Percentiles rank a stretch among this genome's conserved stretches.
phyloP scores from a whole-genome alignment of 257 asterid genomes.

The Plantago elongata region DNA sequence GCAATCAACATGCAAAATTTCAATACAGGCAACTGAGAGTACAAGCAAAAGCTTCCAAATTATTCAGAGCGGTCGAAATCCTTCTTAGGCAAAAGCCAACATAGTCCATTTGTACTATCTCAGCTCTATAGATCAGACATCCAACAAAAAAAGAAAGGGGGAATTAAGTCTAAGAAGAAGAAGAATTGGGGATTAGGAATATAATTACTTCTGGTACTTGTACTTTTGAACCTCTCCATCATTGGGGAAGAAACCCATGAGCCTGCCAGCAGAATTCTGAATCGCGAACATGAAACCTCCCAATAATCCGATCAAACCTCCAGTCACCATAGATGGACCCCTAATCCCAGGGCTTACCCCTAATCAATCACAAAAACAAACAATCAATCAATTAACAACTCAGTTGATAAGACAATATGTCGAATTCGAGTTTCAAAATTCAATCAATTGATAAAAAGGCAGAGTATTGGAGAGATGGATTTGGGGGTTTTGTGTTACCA shows the following conservation, averaged over 20 bases:
- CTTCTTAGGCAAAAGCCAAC: background rate
- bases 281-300: constrained; percentile 99
- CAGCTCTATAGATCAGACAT: background rate
- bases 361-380: constrained; percentile 14
- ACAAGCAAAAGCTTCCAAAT: background rate
- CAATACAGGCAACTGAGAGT: background rate
- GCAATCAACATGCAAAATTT: background rate
- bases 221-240: constrained; percentile 91
- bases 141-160: background rate
- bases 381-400: too few relatives aligned
- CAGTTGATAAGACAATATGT: too few relatives aligned
- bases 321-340: constrained; percentile 99
- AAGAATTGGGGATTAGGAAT: constrained; percentile 4
- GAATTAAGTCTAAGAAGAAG: constrained; percentile 26
- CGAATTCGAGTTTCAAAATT: too few relatives aligned
- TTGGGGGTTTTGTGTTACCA: constrained; percentile 29
- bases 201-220: constrained; percentile 39
- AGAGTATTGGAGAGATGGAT: too few relatives aligned
- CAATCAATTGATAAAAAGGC: too few relatives aligned
- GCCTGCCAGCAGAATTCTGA: constrained; percentile 95
- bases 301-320: constrained; percentile 82
- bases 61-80: background rate
- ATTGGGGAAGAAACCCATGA: constrained; percentile 96
- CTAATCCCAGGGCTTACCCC: constrained; percentile 89
- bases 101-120: background rate